Evolutionary conservation across 2,329 filamentous ascomycete species (phyloP).

Genomic region (Reticulascus tulasneorum): DNA sequence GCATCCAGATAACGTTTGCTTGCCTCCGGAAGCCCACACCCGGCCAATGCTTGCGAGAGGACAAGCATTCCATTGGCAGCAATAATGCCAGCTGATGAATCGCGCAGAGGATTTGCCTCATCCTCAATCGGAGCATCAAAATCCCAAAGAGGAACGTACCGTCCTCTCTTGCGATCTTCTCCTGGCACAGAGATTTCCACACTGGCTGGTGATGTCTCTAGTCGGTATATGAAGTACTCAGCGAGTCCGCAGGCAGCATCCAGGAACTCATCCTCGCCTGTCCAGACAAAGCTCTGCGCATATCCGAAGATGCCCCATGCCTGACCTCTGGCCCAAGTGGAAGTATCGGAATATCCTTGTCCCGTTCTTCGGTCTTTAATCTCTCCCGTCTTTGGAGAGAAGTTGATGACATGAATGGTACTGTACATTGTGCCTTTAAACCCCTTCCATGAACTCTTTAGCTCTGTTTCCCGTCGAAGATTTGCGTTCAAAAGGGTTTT

Average conservation of each 20-base stretch:
- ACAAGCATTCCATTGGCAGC: constrained; percentile 38
- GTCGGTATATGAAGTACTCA: constrained; percentile 43
- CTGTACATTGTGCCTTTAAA: constrained; percentile 21
- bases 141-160: constrained; percentile 34
- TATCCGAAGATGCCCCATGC: constrained; percentile 50
- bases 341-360: constrained; percentile 41
- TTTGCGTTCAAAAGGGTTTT: constrained; percentile 33
- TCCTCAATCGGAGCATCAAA: constrained; percentile 42
- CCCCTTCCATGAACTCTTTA: constrained; percentile 5
- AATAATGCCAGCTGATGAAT: constrained; percentile 34
- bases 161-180: constrained; percentile 14
- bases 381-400: constrained; percentile 36
- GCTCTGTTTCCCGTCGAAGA: constrained; percentile 29
- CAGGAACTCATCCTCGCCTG: constrained; percentile 37
- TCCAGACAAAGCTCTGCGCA: constrained; percentile 45
- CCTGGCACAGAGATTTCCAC: constrained; percentile 22
- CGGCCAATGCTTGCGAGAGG: constrained; percentile 28
- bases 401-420: constrained; percentile 46
- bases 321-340: constrained; percentile 49
- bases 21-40: constrained; percentile 9
- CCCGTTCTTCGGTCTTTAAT: constrained; percentile 43
- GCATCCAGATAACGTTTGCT: constrained; percentile 19
- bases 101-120: constrained; percentile 21
- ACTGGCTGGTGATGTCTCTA: constrained; percentile 27
- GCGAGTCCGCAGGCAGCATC: constrained; percentile 40